These are phyloP conservation scores for Oryza australiensis DNA, from an alignment of 176 grass and related monocot genomes.

Conservation along the genomic window DNA sequence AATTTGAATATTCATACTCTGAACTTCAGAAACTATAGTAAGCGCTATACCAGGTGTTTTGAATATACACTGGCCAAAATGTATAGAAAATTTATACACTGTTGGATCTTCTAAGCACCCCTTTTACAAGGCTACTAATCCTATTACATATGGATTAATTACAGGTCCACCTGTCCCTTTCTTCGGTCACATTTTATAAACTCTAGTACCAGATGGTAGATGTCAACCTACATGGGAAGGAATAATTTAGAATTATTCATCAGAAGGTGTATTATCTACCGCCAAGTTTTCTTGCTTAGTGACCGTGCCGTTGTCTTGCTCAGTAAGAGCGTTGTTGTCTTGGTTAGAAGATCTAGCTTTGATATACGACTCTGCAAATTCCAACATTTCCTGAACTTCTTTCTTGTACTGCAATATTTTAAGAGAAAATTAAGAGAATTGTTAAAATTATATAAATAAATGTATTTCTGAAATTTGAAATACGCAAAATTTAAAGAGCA, in stretches of 20 bases:
- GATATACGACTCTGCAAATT: conserved; percentile 60
- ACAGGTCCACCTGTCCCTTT: conserved; percentile 26
- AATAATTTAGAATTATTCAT: conserved; percentile 31
- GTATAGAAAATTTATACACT: conserved; percentile 5
- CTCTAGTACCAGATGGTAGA: not conserved
- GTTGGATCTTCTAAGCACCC: not conserved
- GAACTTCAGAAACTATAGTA: not conserved
- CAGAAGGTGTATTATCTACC: not conserved
- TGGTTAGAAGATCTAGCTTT: conserved; percentile 45
- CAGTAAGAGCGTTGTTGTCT: conserved; percentile 14
- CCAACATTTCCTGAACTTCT: conserved; percentile 71
- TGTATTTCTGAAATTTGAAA: too few relatives aligned
- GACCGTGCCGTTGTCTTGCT: not conserved
- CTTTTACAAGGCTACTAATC: conserved; percentile 7
- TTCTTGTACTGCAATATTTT: conserved; percentile 67
- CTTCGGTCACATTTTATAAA: conserved; percentile 26
- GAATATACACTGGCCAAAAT: conserved; percentile 32
- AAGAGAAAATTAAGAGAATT: conserved; percentile 2
- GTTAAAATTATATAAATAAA: too few relatives aligned
- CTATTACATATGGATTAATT: conserved; percentile 23
- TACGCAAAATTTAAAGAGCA: conserved; percentile 7
- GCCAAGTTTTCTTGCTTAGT: not conserved
- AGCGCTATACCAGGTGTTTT: not conserved
- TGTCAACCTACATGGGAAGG: conserved; percentile 18
- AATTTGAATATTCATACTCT: not conserved